These are phyloP conservation scores for Anaeromyces robustus DNA, from an alignment of 192 early-diverging fungal genomes.

Conservation along the genomic window DNA sequence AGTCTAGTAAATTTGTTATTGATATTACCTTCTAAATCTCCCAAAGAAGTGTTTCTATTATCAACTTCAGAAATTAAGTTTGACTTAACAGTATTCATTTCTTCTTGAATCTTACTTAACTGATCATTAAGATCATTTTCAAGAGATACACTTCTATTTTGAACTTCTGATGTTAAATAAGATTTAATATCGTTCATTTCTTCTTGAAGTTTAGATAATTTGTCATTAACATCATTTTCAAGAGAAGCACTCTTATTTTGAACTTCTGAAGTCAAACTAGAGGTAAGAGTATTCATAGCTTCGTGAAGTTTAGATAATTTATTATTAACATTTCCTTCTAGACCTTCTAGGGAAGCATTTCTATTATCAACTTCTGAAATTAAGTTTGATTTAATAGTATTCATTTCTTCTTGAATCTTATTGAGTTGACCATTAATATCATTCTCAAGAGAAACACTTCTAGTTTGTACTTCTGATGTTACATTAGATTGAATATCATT, in stretches of 20 bases:
- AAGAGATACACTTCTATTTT: not conserved
- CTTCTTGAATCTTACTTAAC: not conserved
- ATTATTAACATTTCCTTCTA: not conserved
- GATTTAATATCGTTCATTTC: not conserved
- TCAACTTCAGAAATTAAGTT: not conserved
- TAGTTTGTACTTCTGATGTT: not conserved
- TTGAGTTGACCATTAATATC: not conserved
- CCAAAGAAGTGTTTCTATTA: not conserved
- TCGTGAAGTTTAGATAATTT: not conserved
- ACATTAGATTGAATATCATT: not conserved
- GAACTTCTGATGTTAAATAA: not conserved
- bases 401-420: not conserved
- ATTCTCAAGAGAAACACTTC: not conserved
- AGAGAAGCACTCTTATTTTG: not conserved
- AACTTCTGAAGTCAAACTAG: not conserved
- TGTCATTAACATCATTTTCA: not conserved
- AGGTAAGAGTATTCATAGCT: not conserved
- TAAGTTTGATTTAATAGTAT: not conserved
- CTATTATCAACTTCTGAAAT: not conserved
- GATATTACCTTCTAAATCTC: not conserved
- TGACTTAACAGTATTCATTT: not conserved
- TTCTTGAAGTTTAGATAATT: not conserved
- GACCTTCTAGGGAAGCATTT: not conserved
- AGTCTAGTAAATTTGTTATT: not conserved
- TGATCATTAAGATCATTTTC: not conserved